Conservation (phyloP, 148 eudicot genomes). For the Rhododendron williamsianum region DNA sequence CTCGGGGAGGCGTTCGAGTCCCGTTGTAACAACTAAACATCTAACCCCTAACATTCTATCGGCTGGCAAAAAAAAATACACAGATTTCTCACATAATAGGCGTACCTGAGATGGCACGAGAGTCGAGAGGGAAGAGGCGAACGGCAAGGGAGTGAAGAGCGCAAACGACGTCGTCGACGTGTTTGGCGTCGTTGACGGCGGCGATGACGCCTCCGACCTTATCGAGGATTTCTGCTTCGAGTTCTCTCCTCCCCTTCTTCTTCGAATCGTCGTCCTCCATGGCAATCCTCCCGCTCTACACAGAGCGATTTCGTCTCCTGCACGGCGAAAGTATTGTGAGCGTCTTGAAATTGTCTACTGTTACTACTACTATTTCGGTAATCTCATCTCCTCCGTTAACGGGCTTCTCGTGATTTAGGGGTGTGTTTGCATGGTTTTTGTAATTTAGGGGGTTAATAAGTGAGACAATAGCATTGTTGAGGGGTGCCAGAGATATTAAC, state of each 20-base stretch:
- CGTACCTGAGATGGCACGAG: conserved; percentile 48
- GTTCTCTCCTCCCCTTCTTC: conserved; percentile 19
- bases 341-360: no score
- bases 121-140: conserved; percentile 57
- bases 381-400: no score
- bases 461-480: no score
- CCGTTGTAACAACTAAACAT: neutral
- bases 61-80: no score
- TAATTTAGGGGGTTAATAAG: no score
- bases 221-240: conserved; percentile 37
- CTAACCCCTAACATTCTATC: neutral
- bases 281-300: neutral
- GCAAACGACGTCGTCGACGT: conserved; percentile 60
- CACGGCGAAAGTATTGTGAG: neutral
- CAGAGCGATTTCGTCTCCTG: neutral
- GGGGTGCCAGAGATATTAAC: no score
- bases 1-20: neutral
- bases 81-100: neutral
- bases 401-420: no score
- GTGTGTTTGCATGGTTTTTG: no score
- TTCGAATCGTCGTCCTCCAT: conserved; percentile 3
- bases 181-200: conserved; percentile 43
- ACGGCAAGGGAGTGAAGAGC: conserved; percentile 69
- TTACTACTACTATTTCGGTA: no score
- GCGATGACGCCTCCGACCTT: conserved; percentile 50